phyloP scores from a whole-genome alignment of 345 rosid genomes.

The thale cress (Arabidopsis thaliana) region DNA sequence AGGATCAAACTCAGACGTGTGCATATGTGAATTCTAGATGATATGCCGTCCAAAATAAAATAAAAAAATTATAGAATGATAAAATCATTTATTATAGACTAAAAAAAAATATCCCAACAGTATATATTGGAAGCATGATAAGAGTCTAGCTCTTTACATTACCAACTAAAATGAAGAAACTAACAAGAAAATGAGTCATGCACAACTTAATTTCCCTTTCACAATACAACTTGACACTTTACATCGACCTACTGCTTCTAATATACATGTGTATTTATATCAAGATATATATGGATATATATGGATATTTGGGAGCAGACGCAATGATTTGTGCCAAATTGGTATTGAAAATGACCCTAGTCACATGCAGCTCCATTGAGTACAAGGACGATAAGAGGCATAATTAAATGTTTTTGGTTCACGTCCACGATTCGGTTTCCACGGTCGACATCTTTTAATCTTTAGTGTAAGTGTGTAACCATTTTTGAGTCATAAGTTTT shows the following conservation, averaged over 20 bases:
- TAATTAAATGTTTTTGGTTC: slow-evolving; percentile 10
- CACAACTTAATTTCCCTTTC: not conserved
- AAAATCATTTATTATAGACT: too few species aligned
- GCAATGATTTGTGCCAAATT: slow-evolving; percentile 22
- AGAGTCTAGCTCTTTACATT: not conserved
- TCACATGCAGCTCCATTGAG: slow-evolving; percentile 21
- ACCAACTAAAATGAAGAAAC: not conserved
- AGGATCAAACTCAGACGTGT: too few species aligned
- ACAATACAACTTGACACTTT: slow-evolving; percentile 20
- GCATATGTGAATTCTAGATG: too few species aligned
- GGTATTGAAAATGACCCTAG: slow-evolving; percentile 12
- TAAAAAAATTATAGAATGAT: too few species aligned
- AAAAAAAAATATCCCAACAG: too few species aligned
- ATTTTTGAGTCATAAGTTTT: not conserved
- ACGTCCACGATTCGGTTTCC: slow-evolving; percentile 27
- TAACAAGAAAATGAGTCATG: slow-evolving; percentile 1
- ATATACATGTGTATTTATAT: not conserved
- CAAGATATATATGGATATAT: slow-evolving; percentile 17
- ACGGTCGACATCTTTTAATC: slow-evolving; percentile 2
- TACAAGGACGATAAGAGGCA: slow-evolving; percentile 14
- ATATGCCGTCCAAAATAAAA: too few species aligned
- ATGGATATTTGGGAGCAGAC: slow-evolving; percentile 11
- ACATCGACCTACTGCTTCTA: slow-evolving; percentile 4
- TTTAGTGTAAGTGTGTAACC: too few species aligned
- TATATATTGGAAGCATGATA: not conserved